Evolutionary conservation across 345 rosid genomes (phyloP), one percentile per base, ranked within the genome.

Genomic region (Citrus hindsii): DNA sequence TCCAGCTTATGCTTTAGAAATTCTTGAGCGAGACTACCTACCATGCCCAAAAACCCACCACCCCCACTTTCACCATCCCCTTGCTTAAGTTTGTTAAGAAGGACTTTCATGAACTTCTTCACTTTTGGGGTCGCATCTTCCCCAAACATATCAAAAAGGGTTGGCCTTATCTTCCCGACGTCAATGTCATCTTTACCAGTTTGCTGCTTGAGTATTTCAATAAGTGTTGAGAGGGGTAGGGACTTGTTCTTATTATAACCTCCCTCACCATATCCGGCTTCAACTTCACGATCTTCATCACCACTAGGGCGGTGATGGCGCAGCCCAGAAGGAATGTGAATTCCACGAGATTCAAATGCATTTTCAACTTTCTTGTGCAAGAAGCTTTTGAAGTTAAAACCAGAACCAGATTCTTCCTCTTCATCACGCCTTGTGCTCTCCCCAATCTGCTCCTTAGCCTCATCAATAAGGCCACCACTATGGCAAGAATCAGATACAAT

Each of bases 391-490:
- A 86, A 82, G 66, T 91, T 83, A 65, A 83, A 88, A 13, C 83
- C 81, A 74, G 83, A 85, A 35, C 60, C 67, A 30, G 87, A 81
- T 68, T 85, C 90, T 33, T 85, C 74, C 55, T 81, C 77, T 56
- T 73, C 83, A 27, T 71, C 77, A 0, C 35, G 81, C 82, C 79
- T 90, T 7, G 92, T 90, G 89, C 99, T 95, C 78, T 95, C 94
- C 56, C 99, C 98, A 14, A 96, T 94, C 81, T 96, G 98, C 85
- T 96, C 99, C 67, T 93, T 91, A 75, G 99, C 90, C 80, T 92
- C 92, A 70, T 93, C 98, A 7, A 95, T 93, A 56, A 95, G 93
- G 6, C 99, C 99, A 8, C 98, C 99, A 58, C 99, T 95, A 56
- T 95, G 98, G 80, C 98, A 95, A 62, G 99, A 92, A 79, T 95